Evolutionary conservation across 2,329 filamentous ascomycete genomes (phyloP), one percentile per base, ranked within the genome.

Genomic region (Ceratocystis ficicola): DNA sequence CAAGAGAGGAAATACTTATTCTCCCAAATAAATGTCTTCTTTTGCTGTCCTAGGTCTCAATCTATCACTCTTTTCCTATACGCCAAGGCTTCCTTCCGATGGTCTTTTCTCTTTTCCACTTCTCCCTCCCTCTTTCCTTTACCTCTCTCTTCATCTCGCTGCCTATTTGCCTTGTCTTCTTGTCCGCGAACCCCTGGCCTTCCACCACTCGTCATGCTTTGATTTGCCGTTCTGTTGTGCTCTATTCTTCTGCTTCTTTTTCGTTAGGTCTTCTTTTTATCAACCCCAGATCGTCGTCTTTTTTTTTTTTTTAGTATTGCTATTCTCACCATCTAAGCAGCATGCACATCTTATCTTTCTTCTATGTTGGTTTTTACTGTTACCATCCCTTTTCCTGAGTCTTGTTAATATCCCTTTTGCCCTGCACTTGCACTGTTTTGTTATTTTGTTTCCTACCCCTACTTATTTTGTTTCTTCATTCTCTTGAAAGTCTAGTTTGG

Each of bases 401-500:
- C 15, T 30, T 62, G 36, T 44, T 48, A 46, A 46, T 25, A 55
- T 36, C 15, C 28, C 32, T 12, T 57, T 41, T 17, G 44, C 57
- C 36, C 17, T 30, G 7, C 30, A 55, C 28, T 17, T 64, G 55
- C 20, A 41, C 36, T 52, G 5, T 32, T 63, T 44, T 63, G 2
- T 48, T n/a, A 5, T 30, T n/a, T 30, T 28, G 5, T 50, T 30
- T n/a, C 6, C 15, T 28, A 32, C 15, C n/a, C 61, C 22, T 63
- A n/a, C 12, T n/a, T 28, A n/a, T n/a, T 20, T 36, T 50, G 10
- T 22, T 46, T 64, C 20, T 46, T 64, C 25, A 41, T 64, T 44
- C 6, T 44, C 8, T 64, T n/a, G 48, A 50, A 50, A 50, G 20
- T 55, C 28, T 64, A 32, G 22, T 46, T 62, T 62, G 15, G 28